Base-by-base conservation (phyloP, 2,329 filamentous ascomycete species). In the Diaporthe destruens region DNA sequence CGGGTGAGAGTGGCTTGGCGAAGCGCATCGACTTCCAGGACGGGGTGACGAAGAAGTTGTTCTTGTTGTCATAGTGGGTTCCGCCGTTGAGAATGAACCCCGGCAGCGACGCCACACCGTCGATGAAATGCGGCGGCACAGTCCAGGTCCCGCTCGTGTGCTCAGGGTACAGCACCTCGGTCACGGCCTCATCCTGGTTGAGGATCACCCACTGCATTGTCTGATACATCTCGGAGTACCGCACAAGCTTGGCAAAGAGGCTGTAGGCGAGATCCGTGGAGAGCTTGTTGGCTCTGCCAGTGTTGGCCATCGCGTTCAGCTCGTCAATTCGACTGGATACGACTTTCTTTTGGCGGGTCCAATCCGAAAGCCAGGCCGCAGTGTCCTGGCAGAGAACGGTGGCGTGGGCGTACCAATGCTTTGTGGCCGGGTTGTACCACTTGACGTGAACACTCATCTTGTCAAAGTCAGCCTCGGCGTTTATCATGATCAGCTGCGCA, bases 11-110 rank as follows among this genome's bases (percentile, higher is more conserved):
- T 1, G 47, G 32, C 16, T 42, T 68, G 23, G 49, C 65, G 14
- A 68, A 68, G 2, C 65, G 65, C 65, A 68, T 68, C 6, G 65
- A 68, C 23, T 47, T 44, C 65, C 65, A 68, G 0, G 34, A 42
- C 6, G 65, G 65, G 5, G 65, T 68, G 34, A 68, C 20, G 49
- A 42, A 68, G 34, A 56, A 68, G 65, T 56, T 54, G n/a, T 68
- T 68, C 6, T 9, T 47, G 34, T 56, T 68, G n/a, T 68, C 65
- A 6, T 44, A 56, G 34, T 56, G 51, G 2, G 51, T 56, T 2
- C 51, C 51, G 51, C 51, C 65, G 16, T 68, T 68, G 14, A 68
- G 51, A 18, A 68, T 56, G 36, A 68, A 68, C 1, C 65, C 65
- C 2, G 51, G 25, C 1, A 68, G 36, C 0, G 51, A 56, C 14